phyloP scores from a whole-genome alignment of 139 green algal genomes.

The Coelastrella sp. region DNA sequence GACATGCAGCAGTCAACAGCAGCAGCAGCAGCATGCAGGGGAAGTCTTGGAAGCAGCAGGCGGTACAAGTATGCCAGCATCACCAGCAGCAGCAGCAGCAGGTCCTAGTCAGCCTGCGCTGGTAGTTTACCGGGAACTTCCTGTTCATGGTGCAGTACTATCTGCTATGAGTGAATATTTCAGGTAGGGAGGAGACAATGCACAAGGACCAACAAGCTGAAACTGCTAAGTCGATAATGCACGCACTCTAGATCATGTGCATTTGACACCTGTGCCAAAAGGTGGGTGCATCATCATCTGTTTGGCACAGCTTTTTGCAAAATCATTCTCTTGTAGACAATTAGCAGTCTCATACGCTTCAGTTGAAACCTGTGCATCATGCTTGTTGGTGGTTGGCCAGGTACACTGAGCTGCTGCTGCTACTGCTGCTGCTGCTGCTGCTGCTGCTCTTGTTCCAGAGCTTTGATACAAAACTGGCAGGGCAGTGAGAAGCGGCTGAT shows the following conservation, averaged over 20 bases:
- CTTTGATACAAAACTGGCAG: slow-evolving; percentile 41
- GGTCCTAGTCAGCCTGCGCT: slow-evolving; percentile 1
- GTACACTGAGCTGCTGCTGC: background rate
- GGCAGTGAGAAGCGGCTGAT: slow-evolving; percentile 24
- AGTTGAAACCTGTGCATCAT: too few species aligned
- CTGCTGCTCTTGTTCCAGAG: background rate
- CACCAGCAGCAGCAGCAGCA: slow-evolving; percentile 26
- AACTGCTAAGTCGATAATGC: too few species aligned
- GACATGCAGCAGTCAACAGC: background rate
- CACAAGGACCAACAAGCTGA: too few species aligned
- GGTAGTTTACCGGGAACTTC: background rate
- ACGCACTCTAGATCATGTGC: too few species aligned
- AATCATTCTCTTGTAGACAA: background rate
- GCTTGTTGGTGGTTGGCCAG: background rate
- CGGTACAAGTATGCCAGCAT: background rate
- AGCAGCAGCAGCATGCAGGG: background rate
- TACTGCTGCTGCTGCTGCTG: background rate
- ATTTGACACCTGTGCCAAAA: too few species aligned
- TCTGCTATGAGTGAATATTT: slow-evolving; percentile 45
- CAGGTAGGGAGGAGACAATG: background rate
- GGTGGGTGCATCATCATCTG: too few species aligned
- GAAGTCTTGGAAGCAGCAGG: background rate
- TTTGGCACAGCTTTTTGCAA: too few species aligned
- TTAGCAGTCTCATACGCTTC: background rate
- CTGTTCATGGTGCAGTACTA: slow-evolving; percentile 38